Evolutionary conservation across 2,329 filamentous ascomycete genomes (phyloP).

Genomic region (Fusarium compactum): DNA sequence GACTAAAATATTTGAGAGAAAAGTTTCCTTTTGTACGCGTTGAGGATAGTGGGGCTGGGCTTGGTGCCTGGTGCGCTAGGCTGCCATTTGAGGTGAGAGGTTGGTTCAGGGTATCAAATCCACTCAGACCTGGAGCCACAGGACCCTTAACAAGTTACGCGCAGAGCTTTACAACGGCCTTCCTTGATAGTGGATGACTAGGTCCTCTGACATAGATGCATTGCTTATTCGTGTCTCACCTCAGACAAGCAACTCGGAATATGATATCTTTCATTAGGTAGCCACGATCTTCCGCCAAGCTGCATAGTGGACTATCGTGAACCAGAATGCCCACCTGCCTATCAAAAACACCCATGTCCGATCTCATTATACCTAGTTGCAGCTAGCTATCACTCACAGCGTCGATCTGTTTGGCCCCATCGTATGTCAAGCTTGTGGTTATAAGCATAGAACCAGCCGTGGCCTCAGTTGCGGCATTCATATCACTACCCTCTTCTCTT

Average conservation of each 20-base stretch:
- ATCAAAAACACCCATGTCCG: neutral
- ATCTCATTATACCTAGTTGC: neutral
- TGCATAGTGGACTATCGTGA: neutral
- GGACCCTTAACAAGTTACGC: neutral
- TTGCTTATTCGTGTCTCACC: neutral
- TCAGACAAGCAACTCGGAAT: neutral
- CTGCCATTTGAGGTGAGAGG: neutral
- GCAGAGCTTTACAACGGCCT: too few species aligned
- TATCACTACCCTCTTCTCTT: too few species aligned
- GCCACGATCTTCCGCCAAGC: constrained; percentile 35
- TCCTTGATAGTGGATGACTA: too few species aligned
- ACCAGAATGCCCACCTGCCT: too few species aligned
- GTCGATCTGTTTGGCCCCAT: neutral
- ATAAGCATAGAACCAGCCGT: neutral
- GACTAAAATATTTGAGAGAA: constrained; percentile 25
- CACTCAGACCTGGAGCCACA: neutral
- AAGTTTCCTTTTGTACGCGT: constrained; percentile 37
- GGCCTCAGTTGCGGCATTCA: neutral
- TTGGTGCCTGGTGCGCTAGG: constrained; percentile 39
- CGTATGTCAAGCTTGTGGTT: neutral
- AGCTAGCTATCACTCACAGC: neutral
- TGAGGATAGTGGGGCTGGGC: constrained; percentile 39
- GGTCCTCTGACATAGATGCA: too few species aligned
- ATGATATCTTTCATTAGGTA: rapidly evolving
- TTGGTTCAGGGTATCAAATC: neutral